phyloP scores from a whole-genome alignment of 2,329 filamentous ascomycete species.

The Monilinia fructicola region DNA sequence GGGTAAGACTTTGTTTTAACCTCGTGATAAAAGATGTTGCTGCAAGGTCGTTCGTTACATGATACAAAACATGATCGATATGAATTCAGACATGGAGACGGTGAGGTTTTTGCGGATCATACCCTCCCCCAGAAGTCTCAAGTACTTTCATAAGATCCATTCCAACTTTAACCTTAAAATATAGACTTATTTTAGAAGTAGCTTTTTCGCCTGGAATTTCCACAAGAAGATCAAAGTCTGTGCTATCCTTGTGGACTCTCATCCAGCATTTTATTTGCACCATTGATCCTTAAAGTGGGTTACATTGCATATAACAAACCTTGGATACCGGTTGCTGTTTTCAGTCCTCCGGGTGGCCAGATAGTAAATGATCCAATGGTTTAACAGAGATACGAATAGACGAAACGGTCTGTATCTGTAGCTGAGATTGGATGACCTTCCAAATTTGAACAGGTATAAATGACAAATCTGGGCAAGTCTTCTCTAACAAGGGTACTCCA shows the following conservation, averaged over 20 bases:
- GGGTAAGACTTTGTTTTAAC: slow-evolving; percentile 4
- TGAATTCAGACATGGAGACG: neutral
- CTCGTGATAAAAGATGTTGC: slow-evolving; percentile 6
- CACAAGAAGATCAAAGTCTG: slow-evolving; percentile 16
- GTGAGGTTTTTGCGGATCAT: neutral
- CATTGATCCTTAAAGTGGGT: slow-evolving; percentile 20
- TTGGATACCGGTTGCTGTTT: slow-evolving; percentile 20
- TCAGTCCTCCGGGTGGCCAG: slow-evolving; percentile 21
- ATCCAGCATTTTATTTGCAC: slow-evolving; percentile 18
- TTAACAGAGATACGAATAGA: slow-evolving; percentile 20
- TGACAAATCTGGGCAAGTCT: slow-evolving; percentile 10
- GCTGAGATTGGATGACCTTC: slow-evolving; percentile 24
- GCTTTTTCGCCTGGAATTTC: slow-evolving; percentile 5
- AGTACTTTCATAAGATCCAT: neutral
- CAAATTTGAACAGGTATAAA: slow-evolving; percentile 4
- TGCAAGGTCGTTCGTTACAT: neutral
- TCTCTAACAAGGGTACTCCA: slow-evolving; percentile 6
- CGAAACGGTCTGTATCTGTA: slow-evolving; percentile 23
- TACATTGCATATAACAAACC: slow-evolving; percentile 20
- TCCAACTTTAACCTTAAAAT: slow-evolving; percentile 13
- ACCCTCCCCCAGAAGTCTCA: no score
- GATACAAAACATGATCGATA: neutral
- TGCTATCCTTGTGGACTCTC: slow-evolving; percentile 22
- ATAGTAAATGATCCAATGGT: slow-evolving; percentile 20
- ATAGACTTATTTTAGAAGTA: neutral